These are phyloP conservation scores for Acorus calamus DNA, from an alignment of 106 monocot species.

Conservation along the genomic window DNA sequence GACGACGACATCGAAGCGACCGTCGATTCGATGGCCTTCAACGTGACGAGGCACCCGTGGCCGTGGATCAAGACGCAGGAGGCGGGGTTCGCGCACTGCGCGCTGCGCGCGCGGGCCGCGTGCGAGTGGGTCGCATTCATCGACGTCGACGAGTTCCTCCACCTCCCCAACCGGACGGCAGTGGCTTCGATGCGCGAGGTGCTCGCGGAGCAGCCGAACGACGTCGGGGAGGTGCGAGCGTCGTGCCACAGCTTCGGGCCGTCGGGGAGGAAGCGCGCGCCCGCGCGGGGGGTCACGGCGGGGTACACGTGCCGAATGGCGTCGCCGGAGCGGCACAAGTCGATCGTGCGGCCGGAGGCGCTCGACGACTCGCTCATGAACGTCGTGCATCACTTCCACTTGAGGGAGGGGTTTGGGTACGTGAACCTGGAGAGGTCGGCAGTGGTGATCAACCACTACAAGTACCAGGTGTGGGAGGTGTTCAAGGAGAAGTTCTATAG, in stretches of 20 bases:
- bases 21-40: constrained; percentile 20
- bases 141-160: constrained; percentile 91
- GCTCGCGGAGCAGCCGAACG: constrained; percentile 43
- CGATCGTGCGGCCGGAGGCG: constrained; percentile 66
- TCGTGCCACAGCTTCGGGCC: constrained; percentile 90
- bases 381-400: constrained; percentile 90
- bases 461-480: constrained; percentile 98
- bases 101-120: constrained; percentile 42
- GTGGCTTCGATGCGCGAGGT: constrained; percentile 30
- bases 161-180: constrained; percentile 29
- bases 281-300: constrained; percentile 47
- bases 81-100: constrained; percentile 93
- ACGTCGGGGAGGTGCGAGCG: constrained; percentile 63
- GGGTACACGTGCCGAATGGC: constrained; percentile 76
- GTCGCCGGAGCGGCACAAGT: constrained; percentile 89
- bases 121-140: constrained; percentile 95
- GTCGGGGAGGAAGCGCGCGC: constrained; percentile 44
- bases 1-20: constrained; percentile 51
- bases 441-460: constrained; percentile 98
- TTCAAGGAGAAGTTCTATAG: constrained; percentile 99
- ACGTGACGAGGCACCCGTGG: constrained; percentile 54
- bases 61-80: constrained; percentile 96
- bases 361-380: constrained; percentile 74
- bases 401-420: constrained; percentile 51
- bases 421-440: constrained; percentile 51